Evolutionary conservation across 2,329 filamentous ascomycete genomes (phyloP), one percentile per base, ranked within the genome.

Genomic region (Microcyclospora tardicrescens): DNA sequence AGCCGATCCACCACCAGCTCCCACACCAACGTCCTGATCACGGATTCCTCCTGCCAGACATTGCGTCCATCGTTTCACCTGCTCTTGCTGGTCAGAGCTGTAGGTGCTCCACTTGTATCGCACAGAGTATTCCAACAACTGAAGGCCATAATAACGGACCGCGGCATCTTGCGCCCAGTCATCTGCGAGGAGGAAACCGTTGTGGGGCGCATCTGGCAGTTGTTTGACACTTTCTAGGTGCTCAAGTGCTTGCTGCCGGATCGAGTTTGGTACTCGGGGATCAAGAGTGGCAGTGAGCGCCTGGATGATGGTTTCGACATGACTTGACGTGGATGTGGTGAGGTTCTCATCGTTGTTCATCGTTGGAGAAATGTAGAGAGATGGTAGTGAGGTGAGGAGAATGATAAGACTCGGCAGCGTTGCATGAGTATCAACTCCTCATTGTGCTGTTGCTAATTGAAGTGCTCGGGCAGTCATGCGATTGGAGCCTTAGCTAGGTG

Each of bases 111-210:
- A 94, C 50, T 76, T 78, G 62, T 93, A 87, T 50, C 80, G 83
- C 58, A 96, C 81, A 34, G 84, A 79, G 61, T 93, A 81, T 55
- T 95, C 89, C 48, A 98, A 75, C 40, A 98, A 72, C 19, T 87
- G 93, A 27, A 98, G 73, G 41, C 87, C 91, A 60, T 93, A 98
- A 64, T 96, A 87, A 51, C 91, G 81, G 40, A 96, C 82, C 39
- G 91, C 74, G 31, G 84, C 76, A 38, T 83, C 73, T 57, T 93
- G 84, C 29, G 72, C 67, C 53, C 70, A 73, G 60, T 91, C 79
- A 48, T 75, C 76, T 33, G 87, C 87, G 43, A 98, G 74, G 16
- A 73, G 73, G 62, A 84, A 93, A 49, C 91, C 91, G 64, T 91
- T 80, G 35, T 81, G 77, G 2, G 86, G 84, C 5, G 89, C 87